Percentiles rank a stretch among this genome's conserved stretches.
Evolutionary conservation across 305 asterid species (phyloP).

Genomic region (Plantago lanceolata): DNA sequence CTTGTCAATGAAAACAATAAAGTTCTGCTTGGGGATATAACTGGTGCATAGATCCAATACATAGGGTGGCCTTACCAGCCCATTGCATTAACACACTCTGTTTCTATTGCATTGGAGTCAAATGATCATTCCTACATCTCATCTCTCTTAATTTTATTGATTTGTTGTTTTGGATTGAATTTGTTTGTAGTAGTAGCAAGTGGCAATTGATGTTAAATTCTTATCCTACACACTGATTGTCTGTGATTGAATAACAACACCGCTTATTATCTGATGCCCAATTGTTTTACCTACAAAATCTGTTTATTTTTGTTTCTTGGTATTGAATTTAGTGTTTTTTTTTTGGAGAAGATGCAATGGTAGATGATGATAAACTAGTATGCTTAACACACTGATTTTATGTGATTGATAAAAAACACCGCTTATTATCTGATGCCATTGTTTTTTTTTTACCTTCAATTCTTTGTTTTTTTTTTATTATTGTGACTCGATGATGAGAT

Average conservation of each 20-base stretch:
- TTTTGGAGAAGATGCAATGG: constrained; percentile 15
- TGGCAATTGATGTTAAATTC: constrained; percentile 42
- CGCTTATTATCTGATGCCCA: constrained; percentile 72
- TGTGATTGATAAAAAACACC: constrained; percentile 49
- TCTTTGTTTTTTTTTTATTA: not conserved
- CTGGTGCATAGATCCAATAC: constrained; percentile 39
- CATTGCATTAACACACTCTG: constrained; percentile 38
- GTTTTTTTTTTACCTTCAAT: not conserved
- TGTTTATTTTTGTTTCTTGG: constrained; percentile 24
- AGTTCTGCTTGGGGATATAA: constrained; percentile 46
- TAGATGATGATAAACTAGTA: constrained; percentile 38
- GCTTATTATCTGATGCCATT: constrained; percentile 67
- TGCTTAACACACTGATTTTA: constrained; percentile 48
- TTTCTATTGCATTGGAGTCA: constrained; percentile 60
- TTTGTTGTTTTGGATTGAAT: not conserved
- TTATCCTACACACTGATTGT: constrained; percentile 54
- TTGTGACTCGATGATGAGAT: constrained; percentile 39
- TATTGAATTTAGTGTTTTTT: not conserved
- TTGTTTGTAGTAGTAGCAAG: not conserved
- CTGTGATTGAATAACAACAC: constrained; percentile 47
- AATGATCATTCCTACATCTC: constrained; percentile 54
- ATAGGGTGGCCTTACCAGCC: constrained; percentile 60
- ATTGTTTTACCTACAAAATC: not conserved
- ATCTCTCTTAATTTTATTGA: not conserved
- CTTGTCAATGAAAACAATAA: constrained; percentile 21